These are phyloP conservation scores for Alternaria incomplexa DNA, from an alignment of 2,329 filamentous ascomycete species.

Conservation along the genomic window DNA sequence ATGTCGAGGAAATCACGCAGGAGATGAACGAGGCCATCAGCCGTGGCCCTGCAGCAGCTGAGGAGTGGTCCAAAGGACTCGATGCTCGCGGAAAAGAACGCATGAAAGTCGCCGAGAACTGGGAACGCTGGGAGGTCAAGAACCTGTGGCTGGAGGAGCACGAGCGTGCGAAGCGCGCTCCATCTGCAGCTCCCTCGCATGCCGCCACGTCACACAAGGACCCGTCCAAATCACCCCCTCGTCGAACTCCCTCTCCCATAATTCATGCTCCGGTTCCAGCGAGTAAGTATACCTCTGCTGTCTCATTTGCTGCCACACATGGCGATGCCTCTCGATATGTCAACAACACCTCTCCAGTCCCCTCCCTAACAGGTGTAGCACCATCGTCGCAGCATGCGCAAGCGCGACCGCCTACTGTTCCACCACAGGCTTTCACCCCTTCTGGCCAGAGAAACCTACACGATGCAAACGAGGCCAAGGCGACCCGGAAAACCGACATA, in stretches of 20 bases:
- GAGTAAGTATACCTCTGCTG: conserved; percentile 39
- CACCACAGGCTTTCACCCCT: conserved; percentile 42
- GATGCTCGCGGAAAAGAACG: conserved; percentile 66
- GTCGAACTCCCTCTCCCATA: conserved; percentile 34
- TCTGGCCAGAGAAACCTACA: conserved; percentile 61
- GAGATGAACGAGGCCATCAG: conserved; percentile 69
- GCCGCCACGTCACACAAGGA: conserved; percentile 25
- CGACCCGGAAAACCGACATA: conserved; percentile 70
- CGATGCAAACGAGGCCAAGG: conserved; percentile 69
- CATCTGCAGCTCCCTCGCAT: conserved; percentile 24
- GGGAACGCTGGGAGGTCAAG: conserved; percentile 74
- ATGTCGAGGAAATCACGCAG: conserved; percentile 67
- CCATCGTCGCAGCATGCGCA: conserved; percentile 35
- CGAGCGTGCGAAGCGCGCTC: conserved; percentile 15
- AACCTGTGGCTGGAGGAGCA: conserved; percentile 33
- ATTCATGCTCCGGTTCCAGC: conserved; percentile 43
- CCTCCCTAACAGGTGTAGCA: conserved; percentile 42
- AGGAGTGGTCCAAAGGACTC: conserved; percentile 82
- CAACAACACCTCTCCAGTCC: conserved; percentile 27
- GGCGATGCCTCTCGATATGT: conserved; percentile 20
- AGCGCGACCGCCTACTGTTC: conserved; percentile 41
- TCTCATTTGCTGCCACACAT: conserved; percentile 20
- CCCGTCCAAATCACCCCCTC: conserved; percentile 33
- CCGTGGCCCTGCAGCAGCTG: conserved; percentile 71
- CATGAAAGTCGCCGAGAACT: conserved; percentile 68